These are phyloP conservation scores for Xylaria sp. DNA, from an alignment of 2,329 filamentous ascomycete species.

Conservation along the genomic window DNA sequence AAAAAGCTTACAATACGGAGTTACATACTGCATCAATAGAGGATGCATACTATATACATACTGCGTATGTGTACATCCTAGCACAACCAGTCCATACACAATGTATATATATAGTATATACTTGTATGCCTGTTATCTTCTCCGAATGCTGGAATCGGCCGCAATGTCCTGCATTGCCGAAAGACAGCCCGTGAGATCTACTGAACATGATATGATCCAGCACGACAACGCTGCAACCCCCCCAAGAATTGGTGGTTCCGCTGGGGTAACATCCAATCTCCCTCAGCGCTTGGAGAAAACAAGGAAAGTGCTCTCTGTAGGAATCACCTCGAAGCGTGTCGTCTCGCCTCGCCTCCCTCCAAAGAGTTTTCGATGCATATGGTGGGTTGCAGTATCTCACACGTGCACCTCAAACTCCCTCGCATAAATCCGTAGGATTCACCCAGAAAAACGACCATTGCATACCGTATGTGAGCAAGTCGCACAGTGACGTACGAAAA, in stretches of 20 bases:
- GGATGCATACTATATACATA: too few species aligned
- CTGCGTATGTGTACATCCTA: too few species aligned
- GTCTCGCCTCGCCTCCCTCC: conserved; percentile 3
- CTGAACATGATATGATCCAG: conserved; percentile 21
- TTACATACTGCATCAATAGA: background rate
- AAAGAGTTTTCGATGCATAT: conserved; percentile 20
- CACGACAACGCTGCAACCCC: conserved; percentile 13
- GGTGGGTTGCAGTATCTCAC: conserved; percentile 40
- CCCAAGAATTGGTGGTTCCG: background rate
- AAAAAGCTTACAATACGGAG: background rate
- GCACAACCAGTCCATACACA: background rate
- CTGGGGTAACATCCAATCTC: conserved; percentile 21
- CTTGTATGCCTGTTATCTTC: background rate
- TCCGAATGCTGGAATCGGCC: background rate
- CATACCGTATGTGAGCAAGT: conserved; percentile 29
- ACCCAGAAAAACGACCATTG: conserved; percentile 32
- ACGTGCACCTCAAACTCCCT: conserved; percentile 23
- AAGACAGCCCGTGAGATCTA: conserved; percentile 9
- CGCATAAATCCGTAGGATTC: conserved; percentile 20
- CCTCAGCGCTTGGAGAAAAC: conserved; percentile 18
- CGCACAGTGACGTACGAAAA: conserved; percentile 24
- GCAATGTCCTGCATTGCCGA: conserved; percentile 13
- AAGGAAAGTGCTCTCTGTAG: conserved; percentile 3
- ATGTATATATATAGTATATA: background rate
- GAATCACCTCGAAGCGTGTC: background rate